Conservation (phyloP, 2,329 filamentous ascomycete genomes). For the Fusarium transvaalense region DNA sequence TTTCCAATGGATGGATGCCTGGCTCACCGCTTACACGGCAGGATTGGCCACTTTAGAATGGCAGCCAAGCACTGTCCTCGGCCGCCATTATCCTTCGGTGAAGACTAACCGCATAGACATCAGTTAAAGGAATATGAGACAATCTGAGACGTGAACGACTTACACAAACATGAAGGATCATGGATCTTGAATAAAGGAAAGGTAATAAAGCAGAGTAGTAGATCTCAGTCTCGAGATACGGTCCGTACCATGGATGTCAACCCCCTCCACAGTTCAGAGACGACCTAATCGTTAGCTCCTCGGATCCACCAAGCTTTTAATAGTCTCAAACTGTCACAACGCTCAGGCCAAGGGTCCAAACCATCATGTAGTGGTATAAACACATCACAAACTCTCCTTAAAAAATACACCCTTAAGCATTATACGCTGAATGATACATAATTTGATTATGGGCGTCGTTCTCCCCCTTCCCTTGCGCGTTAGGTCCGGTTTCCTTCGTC, state of each 20-base stretch:
- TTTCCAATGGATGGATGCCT: background rate
- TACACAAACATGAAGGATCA: slow-evolving; percentile 9
- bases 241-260: too few relatives aligned
- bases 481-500: slow-evolving; percentile 32
- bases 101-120: background rate
- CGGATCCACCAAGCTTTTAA: background rate
- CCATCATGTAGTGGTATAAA: background rate
- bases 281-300: background rate
- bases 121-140: background rate
- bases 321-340: slow-evolving; percentile 11
- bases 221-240: background rate
- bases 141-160: slow-evolving; percentile 16
- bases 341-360: slow-evolving; percentile 31
- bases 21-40: slow-evolving; percentile 11
- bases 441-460: slow-evolving; percentile 38
- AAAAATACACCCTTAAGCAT: slow-evolving; percentile 21
- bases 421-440: slow-evolving; percentile 32
- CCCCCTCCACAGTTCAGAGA: background rate
- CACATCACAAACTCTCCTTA: slow-evolving; percentile 1
- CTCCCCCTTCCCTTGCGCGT: slow-evolving; percentile 20
- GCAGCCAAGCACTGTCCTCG: background rate
- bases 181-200: background rate
- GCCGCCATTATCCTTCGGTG: background rate
- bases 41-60: background rate
- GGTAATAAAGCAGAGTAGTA: background rate